Evolutionary conservation across 176 grass and related monocot genomes (phyloP).

Genomic region (Phoenix roebelenii): DNA sequence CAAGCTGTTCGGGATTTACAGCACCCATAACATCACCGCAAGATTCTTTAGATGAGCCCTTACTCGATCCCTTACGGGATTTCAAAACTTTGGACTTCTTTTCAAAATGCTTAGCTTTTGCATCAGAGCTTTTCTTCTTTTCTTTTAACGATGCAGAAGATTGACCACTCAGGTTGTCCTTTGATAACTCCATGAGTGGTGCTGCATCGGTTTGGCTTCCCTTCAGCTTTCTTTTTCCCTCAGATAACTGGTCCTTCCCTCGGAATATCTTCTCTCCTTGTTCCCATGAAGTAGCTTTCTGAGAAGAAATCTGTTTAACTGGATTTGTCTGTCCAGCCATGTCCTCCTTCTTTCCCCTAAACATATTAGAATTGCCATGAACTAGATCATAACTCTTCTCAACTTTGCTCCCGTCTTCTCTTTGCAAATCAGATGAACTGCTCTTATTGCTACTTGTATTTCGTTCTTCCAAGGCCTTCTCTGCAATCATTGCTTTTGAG

Average conservation of each 20-base stretch:
- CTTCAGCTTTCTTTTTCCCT: slow-evolving; percentile 24
- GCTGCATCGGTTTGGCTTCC: slow-evolving; percentile 21
- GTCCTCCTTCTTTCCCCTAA: slow-evolving; percentile 37
- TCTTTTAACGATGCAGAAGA: slow-evolving; percentile 26
- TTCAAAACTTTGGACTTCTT: slow-evolving; percentile 48
- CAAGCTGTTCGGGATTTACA: neutral
- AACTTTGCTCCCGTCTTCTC: slow-evolving; percentile 51
- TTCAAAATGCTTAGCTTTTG: slow-evolving; percentile 19
- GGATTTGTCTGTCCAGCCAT: slow-evolving; percentile 27
- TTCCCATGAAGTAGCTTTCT: slow-evolving; percentile 39
- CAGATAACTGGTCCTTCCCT: slow-evolving; percentile 24
- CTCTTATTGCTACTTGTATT: slow-evolving; percentile 34
- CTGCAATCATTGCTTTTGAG: slow-evolving; percentile 42
- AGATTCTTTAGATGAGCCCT: slow-evolving; percentile 24
- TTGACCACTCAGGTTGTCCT: slow-evolving; percentile 21
- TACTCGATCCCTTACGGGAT: slow-evolving; percentile 22
- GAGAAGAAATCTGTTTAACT: slow-evolving; percentile 32
- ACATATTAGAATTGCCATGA: slow-evolving; percentile 40
- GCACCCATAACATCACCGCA: slow-evolving; percentile 6
- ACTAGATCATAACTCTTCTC: slow-evolving; percentile 32
- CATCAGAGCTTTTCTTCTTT: slow-evolving; percentile 29
- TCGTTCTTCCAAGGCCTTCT: slow-evolving; percentile 32
- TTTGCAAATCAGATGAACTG: slow-evolving; percentile 34
- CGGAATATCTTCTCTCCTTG: slow-evolving; percentile 19
- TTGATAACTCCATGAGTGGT: slow-evolving; percentile 9